Evolutionary conservation across 495 filamentous ascomycete species (phyloP), one percentile per base, ranked within the genome.

Genomic region (Hamigera avellanea): DNA sequence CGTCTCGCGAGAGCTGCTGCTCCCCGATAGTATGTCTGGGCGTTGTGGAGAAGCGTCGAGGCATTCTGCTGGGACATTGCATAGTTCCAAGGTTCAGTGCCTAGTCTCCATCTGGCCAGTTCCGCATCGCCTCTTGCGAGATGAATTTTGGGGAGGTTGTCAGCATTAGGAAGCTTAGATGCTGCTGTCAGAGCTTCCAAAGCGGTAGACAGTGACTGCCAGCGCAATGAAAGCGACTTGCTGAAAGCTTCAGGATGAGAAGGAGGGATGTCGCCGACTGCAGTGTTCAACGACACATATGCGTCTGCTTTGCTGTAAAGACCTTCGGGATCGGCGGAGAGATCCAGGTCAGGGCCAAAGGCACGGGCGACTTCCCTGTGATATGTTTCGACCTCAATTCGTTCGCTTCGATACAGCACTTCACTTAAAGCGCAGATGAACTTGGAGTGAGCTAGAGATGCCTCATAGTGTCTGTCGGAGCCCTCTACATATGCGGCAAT

Each of bases 11-110:
- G 43, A 23, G 57, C 66, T 30, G 62, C 63, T 1, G 76, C 77
- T 18, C 76, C 76, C 27, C 74, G 62, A 45, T 79, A 83, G 42
- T 73, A 82, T 8, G 75, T 72, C 21, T 70, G 70, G 2, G 79
- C 76, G 44, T 83, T 83, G 26, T 65, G 66, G 14, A 79, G 40
- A 29, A 82, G 61, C 12, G 61, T 66, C 1, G 46, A 46, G 18
- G 53, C 58, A 38, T 70, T 67, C 36, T 70, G 67, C 35, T 59
- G 50, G 4, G 72, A 68, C 35, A 64, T 49, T 19, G 49, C 41
- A 37, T 67, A 56, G 32, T 64, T 59, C 50, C 57, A 58, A 2
- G 70, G 70, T 4, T 57, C 44, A 21, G 59, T 44, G n/a, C 71
- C 70, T 14, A 81, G 52, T 15, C 66, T 61, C 51, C 62, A 70